These are phyloP conservation scores for Pneumocystis canis DNA, from an alignment of 1,139 yeast genomes.

Conservation along the genomic window DNA sequence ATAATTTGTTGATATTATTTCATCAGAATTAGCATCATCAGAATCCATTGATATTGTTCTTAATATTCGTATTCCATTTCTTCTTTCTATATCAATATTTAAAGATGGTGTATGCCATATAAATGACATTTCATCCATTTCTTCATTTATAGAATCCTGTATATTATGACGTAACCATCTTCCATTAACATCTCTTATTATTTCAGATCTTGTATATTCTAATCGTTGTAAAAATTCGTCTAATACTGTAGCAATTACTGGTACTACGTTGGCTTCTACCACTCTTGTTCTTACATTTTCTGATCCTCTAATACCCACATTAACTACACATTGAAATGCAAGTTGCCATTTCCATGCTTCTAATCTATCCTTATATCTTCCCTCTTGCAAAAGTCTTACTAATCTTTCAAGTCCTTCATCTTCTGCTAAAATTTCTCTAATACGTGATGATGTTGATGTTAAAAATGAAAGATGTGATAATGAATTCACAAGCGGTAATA, in stretches of 20 bases:
- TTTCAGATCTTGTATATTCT: constrained; percentile 10
- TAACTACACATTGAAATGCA: constrained; percentile 79
- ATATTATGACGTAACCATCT: neutral
- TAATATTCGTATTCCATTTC: neutral
- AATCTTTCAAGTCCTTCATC: constrained; percentile 91
- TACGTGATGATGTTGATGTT: constrained; percentile 74
- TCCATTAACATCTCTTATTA: neutral
- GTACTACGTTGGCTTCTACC: constrained; percentile 81
- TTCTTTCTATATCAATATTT: neutral
- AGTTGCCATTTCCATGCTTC: constrained; percentile 95
- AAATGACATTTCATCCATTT: neutral
- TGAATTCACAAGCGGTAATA: constrained; percentile 81
- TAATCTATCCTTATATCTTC: constrained; percentile 30
- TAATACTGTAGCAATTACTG: constrained; percentile 77
- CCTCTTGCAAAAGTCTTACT: constrained; percentile 67
- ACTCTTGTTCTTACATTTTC: constrained; percentile 72
- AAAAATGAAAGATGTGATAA: constrained; percentile 77
- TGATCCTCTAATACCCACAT: constrained; percentile 85
- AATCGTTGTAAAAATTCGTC: constrained; percentile 51
- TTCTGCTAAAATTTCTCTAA: constrained; percentile 69
- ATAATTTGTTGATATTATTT: neutral
- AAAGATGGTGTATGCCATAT: too few relatives aligned
- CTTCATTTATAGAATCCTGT: neutral
- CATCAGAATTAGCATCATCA: neutral
- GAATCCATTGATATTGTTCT: neutral